Evolutionary conservation across 2,329 filamentous ascomycete species (phyloP), one percentile per base, ranked within the genome.

Genomic region (Akanthomyces dipterigenus): DNA sequence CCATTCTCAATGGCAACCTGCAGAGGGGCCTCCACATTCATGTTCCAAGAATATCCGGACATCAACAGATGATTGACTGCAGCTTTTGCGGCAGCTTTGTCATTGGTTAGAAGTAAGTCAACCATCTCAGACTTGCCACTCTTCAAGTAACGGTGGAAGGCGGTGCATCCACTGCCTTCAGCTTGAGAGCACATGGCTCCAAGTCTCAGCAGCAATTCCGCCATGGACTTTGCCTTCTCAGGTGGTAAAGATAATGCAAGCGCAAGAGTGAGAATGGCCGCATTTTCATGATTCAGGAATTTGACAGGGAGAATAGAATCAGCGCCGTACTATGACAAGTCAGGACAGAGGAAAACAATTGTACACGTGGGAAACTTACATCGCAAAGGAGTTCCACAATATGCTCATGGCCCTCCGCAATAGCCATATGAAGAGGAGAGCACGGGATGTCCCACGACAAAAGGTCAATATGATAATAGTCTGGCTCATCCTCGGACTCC

Each of bases 401-500:
- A 4, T 88, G 81, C 28, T 82, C 77, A 65, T 93, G 87, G 0
- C 90, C 90, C 63, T 85, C 83, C 1, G 90, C 71, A 63, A 96
- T 91, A 8, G 91, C 91, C 31, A 92, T 80, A 71, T 96, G 91
- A 5, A 96, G 78, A 1, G 91, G 85, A 14, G 88, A 89, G 62
- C 86, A 84, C 5, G 87, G 85, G 5, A 80, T 82, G 67, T 96
- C 91, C 91, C 91, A 96, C 1, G 90, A 85, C n/a, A 89, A 70
- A 1, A 88, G 82, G 65, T 96, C 87, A 63, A 93, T 81, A 65
- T 95, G 86, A 71, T 89, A 93, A 57, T 93, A 82, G 72, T 96
- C 90, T 1, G 90, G 90, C 22, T 89, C 88, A 11, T 88, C 80
- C 1, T 85, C 80, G 8, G 68, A 68, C 7, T 85, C 83, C 6